phyloP scores from a whole-genome alignment of 257 asterid species.

The Solanum stenotomum region DNA sequence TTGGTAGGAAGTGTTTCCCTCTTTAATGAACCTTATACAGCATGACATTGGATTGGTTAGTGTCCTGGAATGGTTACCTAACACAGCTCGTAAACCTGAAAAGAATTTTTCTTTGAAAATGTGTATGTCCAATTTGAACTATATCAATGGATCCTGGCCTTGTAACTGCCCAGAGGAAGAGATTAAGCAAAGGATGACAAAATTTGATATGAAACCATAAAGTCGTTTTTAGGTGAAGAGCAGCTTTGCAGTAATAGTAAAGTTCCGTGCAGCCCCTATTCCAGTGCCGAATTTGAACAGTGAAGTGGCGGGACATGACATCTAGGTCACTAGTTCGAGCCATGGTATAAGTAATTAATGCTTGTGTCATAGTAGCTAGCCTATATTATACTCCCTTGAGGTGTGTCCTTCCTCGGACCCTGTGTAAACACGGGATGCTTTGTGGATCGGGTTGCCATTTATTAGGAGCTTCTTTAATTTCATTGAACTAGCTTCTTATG shows the following conservation, averaged over 20 bases:
- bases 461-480: too few species aligned
- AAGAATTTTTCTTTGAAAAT: neutral
- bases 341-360: neutral
- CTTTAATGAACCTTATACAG: neutral
- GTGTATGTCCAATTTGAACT: neutral
- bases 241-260: neutral
- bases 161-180: too few species aligned
- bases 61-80: neutral
- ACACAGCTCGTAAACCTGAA: neutral
- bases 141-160: too few species aligned
- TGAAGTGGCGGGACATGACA: neutral
- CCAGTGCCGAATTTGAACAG: too few species aligned
- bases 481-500: too few species aligned
- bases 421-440: neutral
- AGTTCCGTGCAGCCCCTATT: neutral
- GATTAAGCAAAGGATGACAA: too few species aligned
- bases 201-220: too few species aligned
- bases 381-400: neutral
- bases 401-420: neutral
- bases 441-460: neutral
- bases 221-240: neutral
- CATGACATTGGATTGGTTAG: neutral
- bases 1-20: neutral
- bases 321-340: neutral
- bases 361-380: neutral